A percentile compares a stretch with the other conserved stretches of the same genome.
phyloP scores from a whole-genome alignment of 257 asterid species.

The Nicotiana obtusifolia region DNA sequence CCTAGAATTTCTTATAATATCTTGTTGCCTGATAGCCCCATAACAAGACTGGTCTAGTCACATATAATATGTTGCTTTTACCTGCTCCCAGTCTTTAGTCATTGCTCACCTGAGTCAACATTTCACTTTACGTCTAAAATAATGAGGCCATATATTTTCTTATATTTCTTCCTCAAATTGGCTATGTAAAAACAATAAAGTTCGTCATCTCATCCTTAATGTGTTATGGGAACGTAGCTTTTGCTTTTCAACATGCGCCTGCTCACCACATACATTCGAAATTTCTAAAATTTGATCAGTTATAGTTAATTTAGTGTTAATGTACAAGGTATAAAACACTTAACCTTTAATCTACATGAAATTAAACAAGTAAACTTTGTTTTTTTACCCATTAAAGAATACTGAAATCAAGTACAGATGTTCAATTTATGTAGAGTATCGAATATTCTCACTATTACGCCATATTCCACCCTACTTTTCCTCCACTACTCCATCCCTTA shows the following conservation, averaged over 20 bases:
- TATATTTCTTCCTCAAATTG: background rate
- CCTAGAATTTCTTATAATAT: too few species aligned
- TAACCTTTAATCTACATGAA: too few species aligned
- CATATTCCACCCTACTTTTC: background rate
- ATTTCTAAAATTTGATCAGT: background rate
- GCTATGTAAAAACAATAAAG: too few species aligned
- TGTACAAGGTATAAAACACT: background rate
- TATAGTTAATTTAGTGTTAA: background rate
- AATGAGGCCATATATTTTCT: background rate
- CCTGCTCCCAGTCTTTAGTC: background rate
- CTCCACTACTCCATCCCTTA: background rate
- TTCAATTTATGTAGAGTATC: too few species aligned
- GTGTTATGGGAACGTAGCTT: too few species aligned
- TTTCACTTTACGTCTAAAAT: background rate
- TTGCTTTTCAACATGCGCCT: too few species aligned
- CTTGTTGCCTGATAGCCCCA: too few species aligned
- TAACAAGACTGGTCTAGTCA: too few species aligned
- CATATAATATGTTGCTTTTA: background rate
- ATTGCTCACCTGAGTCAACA: background rate
- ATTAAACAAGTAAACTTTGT: background rate
- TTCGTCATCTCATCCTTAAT: background rate
- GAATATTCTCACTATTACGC: background rate
- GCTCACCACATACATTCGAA: too few species aligned
- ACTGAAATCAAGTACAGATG: too few species aligned
- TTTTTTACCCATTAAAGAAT: too few species aligned